phyloP scores from a whole-genome alignment of 768 basidiomycete species.

The Boletus huronensis region DNA sequence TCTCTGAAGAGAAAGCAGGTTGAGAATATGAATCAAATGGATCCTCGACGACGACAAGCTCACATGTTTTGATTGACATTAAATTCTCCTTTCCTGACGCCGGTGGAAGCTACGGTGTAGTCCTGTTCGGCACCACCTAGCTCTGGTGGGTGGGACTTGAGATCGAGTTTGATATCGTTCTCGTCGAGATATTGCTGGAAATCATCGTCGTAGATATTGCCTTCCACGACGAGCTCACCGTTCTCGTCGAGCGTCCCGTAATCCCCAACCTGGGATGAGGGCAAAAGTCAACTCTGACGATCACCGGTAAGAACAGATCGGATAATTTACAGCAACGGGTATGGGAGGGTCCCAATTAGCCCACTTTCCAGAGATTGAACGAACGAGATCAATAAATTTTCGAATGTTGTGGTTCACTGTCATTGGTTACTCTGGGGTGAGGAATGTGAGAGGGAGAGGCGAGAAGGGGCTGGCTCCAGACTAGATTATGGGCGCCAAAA shows the following conservation, averaged over 20 bases:
- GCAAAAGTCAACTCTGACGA: not conserved
- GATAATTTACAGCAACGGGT: slow-evolving; percentile 18
- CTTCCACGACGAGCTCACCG: slow-evolving; percentile 8
- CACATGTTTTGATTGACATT: slow-evolving; percentile 1
- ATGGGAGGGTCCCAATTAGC: slow-evolving; percentile 33
- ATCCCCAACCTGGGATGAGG: slow-evolving; percentile 24
- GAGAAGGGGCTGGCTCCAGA: not conserved
- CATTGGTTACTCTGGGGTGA: not conserved
- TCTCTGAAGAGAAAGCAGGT: not conserved
- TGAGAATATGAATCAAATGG: too few relatives aligned
- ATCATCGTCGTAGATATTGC: slow-evolving; percentile 26
- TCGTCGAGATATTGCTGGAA: slow-evolving; percentile 7
- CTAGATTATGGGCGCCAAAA: not conserved
- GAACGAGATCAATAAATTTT: slow-evolving; percentile 9
- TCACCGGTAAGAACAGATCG: not conserved
- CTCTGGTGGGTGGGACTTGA: slow-evolving; percentile 1
- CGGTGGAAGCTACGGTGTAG: slow-evolving; percentile 19
- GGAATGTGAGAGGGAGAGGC: not conserved
- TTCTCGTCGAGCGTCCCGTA: slow-evolving; percentile 25
- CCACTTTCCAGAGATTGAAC: slow-evolving; percentile 26
- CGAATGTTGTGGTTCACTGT: not conserved
- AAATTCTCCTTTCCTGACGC: slow-evolving; percentile 16
- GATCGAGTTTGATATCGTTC: not conserved
- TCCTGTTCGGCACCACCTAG: slow-evolving; percentile 10
- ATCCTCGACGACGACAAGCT: not conserved